Conservation (phyloP, 495 filamentous ascomycete genomes). For the Hypomontagnella submonticulosa region DNA sequence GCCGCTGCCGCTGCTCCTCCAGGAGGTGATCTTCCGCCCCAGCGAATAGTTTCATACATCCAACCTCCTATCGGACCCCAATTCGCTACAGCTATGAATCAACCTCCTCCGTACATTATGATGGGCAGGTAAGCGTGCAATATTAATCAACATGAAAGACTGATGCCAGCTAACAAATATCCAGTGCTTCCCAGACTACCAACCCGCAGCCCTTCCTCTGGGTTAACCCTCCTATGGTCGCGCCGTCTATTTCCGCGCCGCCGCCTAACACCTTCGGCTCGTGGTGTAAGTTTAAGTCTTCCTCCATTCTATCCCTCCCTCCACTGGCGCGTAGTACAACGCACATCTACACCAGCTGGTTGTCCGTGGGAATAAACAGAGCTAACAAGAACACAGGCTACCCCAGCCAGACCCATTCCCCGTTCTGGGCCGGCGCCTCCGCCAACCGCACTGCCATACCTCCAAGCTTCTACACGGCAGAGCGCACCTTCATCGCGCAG, state of each 20-base stretch:
- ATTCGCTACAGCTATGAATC: constrained; percentile 11
- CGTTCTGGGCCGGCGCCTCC: constrained; percentile 25
- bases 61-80: constrained; percentile 25
- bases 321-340: not conserved
- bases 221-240: constrained; percentile 35
- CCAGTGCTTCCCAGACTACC: constrained; percentile 11
- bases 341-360: not conserved
- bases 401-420: constrained; percentile 25
- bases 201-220: constrained; percentile 24
- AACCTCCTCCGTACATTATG: constrained; percentile 13
- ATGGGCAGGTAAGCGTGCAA: constrained; percentile 21
- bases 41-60: constrained; percentile 7
- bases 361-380: not conserved
- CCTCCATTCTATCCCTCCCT: too few relatives aligned
- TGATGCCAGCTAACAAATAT: constrained; percentile 7
- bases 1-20: not conserved
- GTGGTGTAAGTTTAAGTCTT: constrained; percentile 28
- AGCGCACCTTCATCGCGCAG: not conserved
- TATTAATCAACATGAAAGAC: not conserved
- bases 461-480: constrained; percentile 21
- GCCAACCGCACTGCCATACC: constrained; percentile 17
- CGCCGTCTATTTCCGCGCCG: constrained; percentile 25
- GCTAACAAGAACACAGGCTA: constrained; percentile 30
- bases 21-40: not conserved
- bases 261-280: constrained; percentile 24